Base-by-base conservation (phyloP, 768 basidiomycete species). In the Auricularia sp. region DNA sequence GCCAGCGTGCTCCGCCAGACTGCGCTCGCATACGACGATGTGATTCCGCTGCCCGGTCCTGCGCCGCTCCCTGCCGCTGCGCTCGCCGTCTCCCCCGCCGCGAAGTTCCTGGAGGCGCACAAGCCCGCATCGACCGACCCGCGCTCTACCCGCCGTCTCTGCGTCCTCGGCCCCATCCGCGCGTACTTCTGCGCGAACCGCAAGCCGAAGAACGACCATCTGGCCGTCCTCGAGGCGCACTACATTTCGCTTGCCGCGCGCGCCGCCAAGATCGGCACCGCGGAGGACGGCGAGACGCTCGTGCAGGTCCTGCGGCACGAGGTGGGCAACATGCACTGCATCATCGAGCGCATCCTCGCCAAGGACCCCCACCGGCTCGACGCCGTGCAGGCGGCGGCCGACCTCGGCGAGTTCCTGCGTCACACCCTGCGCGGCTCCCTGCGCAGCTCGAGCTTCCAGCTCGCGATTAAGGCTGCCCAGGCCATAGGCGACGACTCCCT, bases 1-100 rank as follows among this genome's bases (percentile, higher is more conserved):
- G n/a, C n/a, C 61, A 62, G n/a, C 61, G 39, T 43, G 12, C 56
- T 59, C 21, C 56, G 56, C 8, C 56, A 59, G 56, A 33, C 56
- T 29, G 56, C 56, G 10, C 56, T 59, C 56, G 56, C 56, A 23
- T 59, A 29, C 16, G 56, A 59, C 34, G 21, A 59, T 3, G 23
- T 29, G 5, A 33, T 59, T 10, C 7, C 56, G 21, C 56, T 59
- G 6, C 56, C 56, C 4, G 56, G 16, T 16, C 16, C 56, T 35
- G 56, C 56, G 5, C 56, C 23, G 56, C 12, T 35, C 34, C 56
- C 56, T 8, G 56, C 56, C 16, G 56, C 56, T 18, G 56, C 56
- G 5, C 56, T 59, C 56, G 56, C 56, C 56, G 56, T 23, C 12
- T 59, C 56, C 11, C 56, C 56, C 34, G 29, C 56, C 29, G 23